Percentiles rank a stretch among this genome's conserved stretches.
Conservation (phyloP, 768 basidiomycete genomes). For the Trametes punicea region DNA sequence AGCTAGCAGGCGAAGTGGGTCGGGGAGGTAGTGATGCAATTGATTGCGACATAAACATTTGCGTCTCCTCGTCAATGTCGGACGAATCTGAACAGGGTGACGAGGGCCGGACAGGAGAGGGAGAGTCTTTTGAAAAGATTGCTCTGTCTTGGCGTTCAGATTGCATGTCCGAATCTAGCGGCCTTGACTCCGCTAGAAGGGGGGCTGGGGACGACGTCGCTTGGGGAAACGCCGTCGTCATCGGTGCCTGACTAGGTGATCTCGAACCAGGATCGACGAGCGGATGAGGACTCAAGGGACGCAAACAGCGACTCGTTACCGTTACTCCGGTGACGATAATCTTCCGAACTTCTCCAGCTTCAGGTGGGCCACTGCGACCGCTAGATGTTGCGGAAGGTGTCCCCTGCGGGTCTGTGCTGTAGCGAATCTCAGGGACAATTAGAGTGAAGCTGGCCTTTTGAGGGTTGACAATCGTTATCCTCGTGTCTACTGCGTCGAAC, state of each 20-base stretch:
- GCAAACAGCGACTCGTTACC: slow-evolving; percentile 49
- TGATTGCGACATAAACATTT: slow-evolving; percentile 73
- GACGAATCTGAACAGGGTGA: slow-evolving; percentile 46
- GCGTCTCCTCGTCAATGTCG: slow-evolving; percentile 58
- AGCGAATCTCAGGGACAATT: slow-evolving; percentile 53
- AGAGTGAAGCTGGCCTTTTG: slow-evolving; percentile 59
- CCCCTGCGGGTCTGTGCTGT: slow-evolving; percentile 43
- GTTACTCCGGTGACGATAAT: slow-evolving; percentile 56
- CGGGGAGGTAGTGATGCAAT: slow-evolving; percentile 51
- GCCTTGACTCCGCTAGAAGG: no score
- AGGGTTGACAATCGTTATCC: slow-evolving; percentile 66
- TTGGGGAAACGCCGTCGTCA: slow-evolving; percentile 26
- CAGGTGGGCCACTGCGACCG: not conserved
- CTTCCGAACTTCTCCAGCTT: slow-evolving; percentile 38
- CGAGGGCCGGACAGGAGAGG: slow-evolving; percentile 26
- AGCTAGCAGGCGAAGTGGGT: slow-evolving; percentile 33
- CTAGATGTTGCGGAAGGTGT: not conserved
- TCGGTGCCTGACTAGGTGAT: slow-evolving; percentile 23
- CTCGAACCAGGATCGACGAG: not conserved
- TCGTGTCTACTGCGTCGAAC: slow-evolving; percentile 67
- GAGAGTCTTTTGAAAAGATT: no score
- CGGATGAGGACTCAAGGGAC: slow-evolving; percentile 18
- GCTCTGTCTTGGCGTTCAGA: no score
- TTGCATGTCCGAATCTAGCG: no score
- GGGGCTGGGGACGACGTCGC: slow-evolving; percentile 11